These are phyloP conservation scores for Suillus lakei DNA, from an alignment of 768 basidiomycete species.

Conservation along the genomic window DNA sequence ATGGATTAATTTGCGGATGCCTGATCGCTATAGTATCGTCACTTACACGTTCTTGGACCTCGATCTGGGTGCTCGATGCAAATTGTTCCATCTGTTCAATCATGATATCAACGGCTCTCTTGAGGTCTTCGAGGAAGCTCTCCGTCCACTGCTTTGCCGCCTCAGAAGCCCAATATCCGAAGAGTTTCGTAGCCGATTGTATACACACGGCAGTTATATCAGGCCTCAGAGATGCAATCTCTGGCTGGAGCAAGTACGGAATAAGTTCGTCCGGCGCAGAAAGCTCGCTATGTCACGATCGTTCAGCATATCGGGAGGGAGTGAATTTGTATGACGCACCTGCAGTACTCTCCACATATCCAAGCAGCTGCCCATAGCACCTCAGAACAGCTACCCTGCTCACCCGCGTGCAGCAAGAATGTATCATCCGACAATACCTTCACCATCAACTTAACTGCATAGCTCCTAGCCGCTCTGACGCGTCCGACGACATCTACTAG, in stretches of 20 bases:
- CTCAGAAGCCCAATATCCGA: slow-evolving; percentile 83
- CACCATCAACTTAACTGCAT: slow-evolving; percentile 84
- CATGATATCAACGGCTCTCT: slow-evolving; percentile 64
- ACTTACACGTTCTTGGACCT: slow-evolving; percentile 90
- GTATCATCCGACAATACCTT: slow-evolving; percentile 80
- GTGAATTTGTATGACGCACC: slow-evolving; percentile 51
- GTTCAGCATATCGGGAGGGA: slow-evolving; percentile 8
- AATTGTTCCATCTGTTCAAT: slow-evolving; percentile 63
- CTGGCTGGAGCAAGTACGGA: slow-evolving; percentile 67
- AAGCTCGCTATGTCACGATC: slow-evolving; percentile 60
- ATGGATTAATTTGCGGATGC: background rate
- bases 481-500: slow-evolving; percentile 87
- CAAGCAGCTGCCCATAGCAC: slow-evolving; percentile 94
- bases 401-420: slow-evolving; percentile 67
- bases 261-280: slow-evolving; percentile 76
- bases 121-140: slow-evolving; percentile 68
- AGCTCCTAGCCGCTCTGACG: slow-evolving; percentile 75
- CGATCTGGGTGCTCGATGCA: slow-evolving; percentile 68
- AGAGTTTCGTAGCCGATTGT: slow-evolving; percentile 84
- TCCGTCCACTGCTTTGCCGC: slow-evolving; percentile 79
- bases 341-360: slow-evolving; percentile 95
- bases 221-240: slow-evolving; percentile 57
- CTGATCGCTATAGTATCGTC: background rate
- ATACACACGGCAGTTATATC: slow-evolving; percentile 81
- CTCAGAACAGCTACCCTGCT: slow-evolving; percentile 79